phyloP scores from a whole-genome alignment of 495 filamentous ascomycete species.

The Cladorrhinum samala region DNA sequence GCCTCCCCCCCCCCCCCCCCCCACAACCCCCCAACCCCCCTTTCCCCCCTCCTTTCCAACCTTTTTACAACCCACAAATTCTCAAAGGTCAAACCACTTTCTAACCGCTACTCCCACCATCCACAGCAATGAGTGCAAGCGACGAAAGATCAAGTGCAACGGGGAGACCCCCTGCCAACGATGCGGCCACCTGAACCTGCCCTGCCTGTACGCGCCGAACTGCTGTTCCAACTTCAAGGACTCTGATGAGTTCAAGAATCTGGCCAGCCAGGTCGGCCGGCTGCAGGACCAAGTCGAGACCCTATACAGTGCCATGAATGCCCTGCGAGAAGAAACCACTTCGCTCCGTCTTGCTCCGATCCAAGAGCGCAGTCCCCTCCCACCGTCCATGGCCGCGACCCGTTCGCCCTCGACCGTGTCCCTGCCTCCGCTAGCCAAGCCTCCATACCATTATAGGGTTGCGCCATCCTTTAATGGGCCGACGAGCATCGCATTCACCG shows the following conservation, averaged over 20 bases:
- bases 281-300: slow-evolving; percentile 82
- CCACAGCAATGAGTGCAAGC: slow-evolving; percentile 75
- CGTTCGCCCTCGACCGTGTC: slow-evolving; percentile 31
- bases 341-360: slow-evolving; percentile 32
- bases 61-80: too few relatives aligned
- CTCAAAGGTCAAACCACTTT: too few relatives aligned
- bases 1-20: too few relatives aligned
- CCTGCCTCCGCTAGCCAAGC: slow-evolving; percentile 24
- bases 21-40: too few relatives aligned
- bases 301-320: slow-evolving; percentile 63
- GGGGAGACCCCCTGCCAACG: slow-evolving; percentile 76
- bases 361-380: slow-evolving; percentile 30
- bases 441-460: slow-evolving; percentile 24
- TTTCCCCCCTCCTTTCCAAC: background rate
- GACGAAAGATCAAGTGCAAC: slow-evolving; percentile 90
- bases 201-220: slow-evolving; percentile 86
- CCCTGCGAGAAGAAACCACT: slow-evolving; percentile 46
- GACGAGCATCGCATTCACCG: slow-evolving; percentile 77
- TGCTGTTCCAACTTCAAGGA: slow-evolving; percentile 82
- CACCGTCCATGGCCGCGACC: slow-evolving; percentile 25
- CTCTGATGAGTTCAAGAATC: slow-evolving; percentile 76
- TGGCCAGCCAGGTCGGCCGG: slow-evolving; percentile 63
- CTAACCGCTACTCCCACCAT: too few relatives aligned
- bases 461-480: slow-evolving; percentile 76
- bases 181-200: slow-evolving; percentile 74